Conservation (phyloP, 352 stramenopile species). For the Pelagophyceae sp. region DNA sequence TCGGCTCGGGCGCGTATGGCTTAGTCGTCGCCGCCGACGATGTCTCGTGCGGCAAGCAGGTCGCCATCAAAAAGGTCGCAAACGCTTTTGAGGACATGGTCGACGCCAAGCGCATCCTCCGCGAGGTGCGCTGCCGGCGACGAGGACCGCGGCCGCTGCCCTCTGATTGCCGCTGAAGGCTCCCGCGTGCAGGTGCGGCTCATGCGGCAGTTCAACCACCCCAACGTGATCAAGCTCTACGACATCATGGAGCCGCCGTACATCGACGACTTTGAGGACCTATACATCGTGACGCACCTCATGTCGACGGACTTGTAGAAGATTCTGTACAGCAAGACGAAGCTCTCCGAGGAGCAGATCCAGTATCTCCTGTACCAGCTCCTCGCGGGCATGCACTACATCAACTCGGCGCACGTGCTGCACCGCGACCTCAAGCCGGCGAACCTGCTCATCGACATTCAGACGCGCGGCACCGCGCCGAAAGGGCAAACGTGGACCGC, state of each 20-base stretch:
- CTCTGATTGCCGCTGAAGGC: no score
- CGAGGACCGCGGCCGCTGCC: no score
- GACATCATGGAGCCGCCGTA: conserved; percentile 82
- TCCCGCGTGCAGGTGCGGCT: no score
- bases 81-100: conserved; percentile 95
- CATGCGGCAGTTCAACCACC: conserved; percentile 66
- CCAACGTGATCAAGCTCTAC: conserved; percentile 87
- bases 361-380: conserved; percentile 94
- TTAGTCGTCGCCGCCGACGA: conserved; percentile 10
- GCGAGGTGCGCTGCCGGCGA: no score
- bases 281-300: conserved; percentile 94
- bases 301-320: conserved; percentile 96
- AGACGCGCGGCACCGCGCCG: no score
- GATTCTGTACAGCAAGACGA: conserved; percentile 88
- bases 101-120: conserved; percentile 96
- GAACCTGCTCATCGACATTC: conserved; percentile 10
- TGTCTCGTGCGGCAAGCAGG: conserved; percentile 51
- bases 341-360: conserved; percentile 82
- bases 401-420: conserved; percentile 87
- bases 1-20: conserved; percentile 3
- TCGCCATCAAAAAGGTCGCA: conserved; percentile 91
- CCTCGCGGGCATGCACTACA: conserved; percentile 83
- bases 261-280: conserved; percentile 86
- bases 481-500: no score
- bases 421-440: conserved; percentile 66